These are phyloP conservation scores for Murraya paniculata DNA, from an alignment of 345 rosid genomes.

Conservation along the genomic window DNA sequence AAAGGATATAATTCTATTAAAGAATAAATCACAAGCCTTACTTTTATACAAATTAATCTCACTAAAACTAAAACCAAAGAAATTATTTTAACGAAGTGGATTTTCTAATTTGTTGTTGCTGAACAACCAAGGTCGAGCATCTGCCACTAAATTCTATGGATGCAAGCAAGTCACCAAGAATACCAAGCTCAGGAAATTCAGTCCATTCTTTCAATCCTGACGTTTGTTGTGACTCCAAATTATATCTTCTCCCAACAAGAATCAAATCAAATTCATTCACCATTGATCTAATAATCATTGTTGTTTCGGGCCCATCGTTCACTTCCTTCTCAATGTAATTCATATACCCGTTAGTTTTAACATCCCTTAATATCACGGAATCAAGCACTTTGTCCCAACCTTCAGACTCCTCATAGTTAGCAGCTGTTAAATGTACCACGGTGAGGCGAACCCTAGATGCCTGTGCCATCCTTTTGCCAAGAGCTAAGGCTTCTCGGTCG, in stretches of 20 bases:
- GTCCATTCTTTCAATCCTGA: conserved; percentile 54
- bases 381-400: conserved; percentile 43
- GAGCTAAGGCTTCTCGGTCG: conserved; percentile 50
- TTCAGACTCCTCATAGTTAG: not conserved
- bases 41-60: not conserved
- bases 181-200: conserved; percentile 65
- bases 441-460: conserved; percentile 29
- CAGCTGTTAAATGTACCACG: conserved; percentile 25
- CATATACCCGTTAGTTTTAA: conserved; percentile 13
- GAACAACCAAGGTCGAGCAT: not conserved
- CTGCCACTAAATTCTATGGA: not conserved
- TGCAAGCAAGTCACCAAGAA: conserved; percentile 1
- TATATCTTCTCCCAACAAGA: conserved; percentile 51
- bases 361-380: conserved; percentile 26
- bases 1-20: not conserved
- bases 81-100: not conserved
- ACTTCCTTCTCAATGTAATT: conserved; percentile 29
- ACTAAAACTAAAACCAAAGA: not conserved
- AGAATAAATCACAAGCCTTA: no score
- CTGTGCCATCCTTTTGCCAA: conserved; percentile 47
- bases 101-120: not conserved
- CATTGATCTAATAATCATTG: conserved; percentile 24
- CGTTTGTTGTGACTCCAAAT: conserved; percentile 27
- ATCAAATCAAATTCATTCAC: conserved; percentile 39
- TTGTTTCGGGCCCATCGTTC: conserved; percentile 39